Evolutionary conservation across 2,329 filamentous ascomycete species (phyloP).

Genomic region (Colletotrichum sp.): DNA sequence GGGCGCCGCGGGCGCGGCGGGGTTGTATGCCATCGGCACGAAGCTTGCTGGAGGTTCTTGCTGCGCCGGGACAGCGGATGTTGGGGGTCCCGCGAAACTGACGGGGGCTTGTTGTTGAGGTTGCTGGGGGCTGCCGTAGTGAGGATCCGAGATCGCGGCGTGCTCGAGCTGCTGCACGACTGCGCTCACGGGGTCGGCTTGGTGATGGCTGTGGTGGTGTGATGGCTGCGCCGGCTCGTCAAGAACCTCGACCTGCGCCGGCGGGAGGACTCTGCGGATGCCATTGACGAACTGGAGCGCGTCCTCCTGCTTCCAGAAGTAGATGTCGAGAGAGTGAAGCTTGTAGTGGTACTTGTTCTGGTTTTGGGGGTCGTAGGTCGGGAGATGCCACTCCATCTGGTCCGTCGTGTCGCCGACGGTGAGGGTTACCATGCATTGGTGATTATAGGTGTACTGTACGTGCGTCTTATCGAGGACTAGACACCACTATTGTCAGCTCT

Average conservation of each 20-base stretch:
- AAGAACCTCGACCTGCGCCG: slow-evolving; percentile 64
- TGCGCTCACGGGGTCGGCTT: slow-evolving; percentile 59
- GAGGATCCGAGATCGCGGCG: slow-evolving; percentile 68
- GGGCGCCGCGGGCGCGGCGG: slow-evolving; percentile 76
- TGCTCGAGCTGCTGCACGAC: slow-evolving; percentile 78
- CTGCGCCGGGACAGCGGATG: slow-evolving; percentile 33
- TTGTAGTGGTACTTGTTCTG: slow-evolving; percentile 82
- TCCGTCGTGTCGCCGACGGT: slow-evolving; percentile 60
- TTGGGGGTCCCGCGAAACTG: slow-evolving; percentile 46
- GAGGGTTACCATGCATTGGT: slow-evolving; percentile 73
- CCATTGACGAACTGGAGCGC: slow-evolving; percentile 74
- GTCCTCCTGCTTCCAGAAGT: slow-evolving; percentile 80
- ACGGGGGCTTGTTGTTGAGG: slow-evolving; percentile 25
- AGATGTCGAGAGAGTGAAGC: slow-evolving; percentile 77
- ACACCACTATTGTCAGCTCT: slow-evolving; percentile 22
- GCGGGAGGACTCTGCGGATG: slow-evolving; percentile 68
- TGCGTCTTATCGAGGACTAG: slow-evolving; percentile 69
- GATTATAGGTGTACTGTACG: slow-evolving; percentile 75
- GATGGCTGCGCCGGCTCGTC: slow-evolving; percentile 63
- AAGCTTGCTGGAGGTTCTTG: slow-evolving; percentile 48
- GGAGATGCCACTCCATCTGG: slow-evolving; percentile 75
- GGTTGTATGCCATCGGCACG: slow-evolving; percentile 76
- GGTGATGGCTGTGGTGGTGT: slow-evolving; percentile 37
- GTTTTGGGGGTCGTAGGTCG: slow-evolving; percentile 73
- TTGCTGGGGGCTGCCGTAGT: slow-evolving; percentile 38